Evolutionary conservation across 169 alveolate genomes (phyloP), one percentile per base, ranked within the genome.

Genomic region (Plasmodium chabaudi): DNA sequence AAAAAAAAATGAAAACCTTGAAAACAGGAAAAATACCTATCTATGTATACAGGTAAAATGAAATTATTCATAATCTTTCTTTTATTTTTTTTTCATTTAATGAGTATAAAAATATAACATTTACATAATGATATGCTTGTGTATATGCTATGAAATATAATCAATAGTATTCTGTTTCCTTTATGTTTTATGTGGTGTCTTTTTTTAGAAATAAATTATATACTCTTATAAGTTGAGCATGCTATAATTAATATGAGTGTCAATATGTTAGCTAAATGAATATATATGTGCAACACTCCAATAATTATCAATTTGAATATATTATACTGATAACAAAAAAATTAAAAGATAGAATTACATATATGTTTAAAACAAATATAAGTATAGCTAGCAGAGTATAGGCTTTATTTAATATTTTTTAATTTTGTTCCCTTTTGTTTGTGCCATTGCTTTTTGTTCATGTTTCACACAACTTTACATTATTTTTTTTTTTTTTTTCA

Each of bases 21-120:
- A 75, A 63, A 75, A 23, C 51, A 23, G 15, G n/a, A 15, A 15
- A 9, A 55, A 15, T 65, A 75, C 75, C 88, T 75, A 75, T 75
- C 88, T 75, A n/a, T 61, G 42, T 34, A 34, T 63, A 15, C 17
- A 17, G 51, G 51, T 53, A 19, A 67, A 67, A 42, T 67, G 19
- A 27, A 13, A 44, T 75, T 75, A 19, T 25, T 61, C 21, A 23
- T 27, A 39, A 39, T 47, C 17, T 42, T 68, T 68, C 5, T 2
- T 65, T 65, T 65, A 21, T 73, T 61, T 59, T 19, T 53, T 73
- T 73, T 25, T 73, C 51, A 15, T 27, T 15, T 68, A 15, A 59
- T 51, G 59, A 51, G 3, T 51, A 51, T 13, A 13, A 51, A 51
- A 51, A 19, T 57, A 47, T 44, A 25, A 21, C 6, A 5, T 34